Evolutionary conservation across 202 grass and related monocot genomes (phyloP).

Genomic region (Saccharum hybrid): DNA sequence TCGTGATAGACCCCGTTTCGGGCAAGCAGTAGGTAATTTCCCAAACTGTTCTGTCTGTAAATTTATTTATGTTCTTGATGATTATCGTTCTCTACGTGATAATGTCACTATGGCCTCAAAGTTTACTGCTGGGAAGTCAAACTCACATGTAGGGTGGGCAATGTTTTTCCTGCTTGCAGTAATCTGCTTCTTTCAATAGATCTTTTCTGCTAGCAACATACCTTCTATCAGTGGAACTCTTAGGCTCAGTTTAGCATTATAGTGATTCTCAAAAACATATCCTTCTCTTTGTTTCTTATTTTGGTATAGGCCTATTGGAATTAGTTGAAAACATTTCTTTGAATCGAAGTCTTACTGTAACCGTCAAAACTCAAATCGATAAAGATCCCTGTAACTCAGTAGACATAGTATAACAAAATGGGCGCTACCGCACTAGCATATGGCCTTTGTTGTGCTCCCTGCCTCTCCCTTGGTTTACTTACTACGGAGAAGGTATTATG

Average conservation of each 20-base stretch:
- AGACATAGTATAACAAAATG: not conserved
- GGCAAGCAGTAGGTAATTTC: slow-evolving; percentile 94
- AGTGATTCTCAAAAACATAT: not conserved
- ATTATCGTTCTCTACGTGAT: slow-evolving; percentile 21
- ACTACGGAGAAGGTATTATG: not conserved
- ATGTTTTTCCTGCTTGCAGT: slow-evolving; percentile 21
- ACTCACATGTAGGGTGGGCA: slow-evolving; percentile 9
- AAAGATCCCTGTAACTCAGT: not conserved
- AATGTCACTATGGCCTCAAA: slow-evolving; percentile 28
- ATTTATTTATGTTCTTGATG: slow-evolving; percentile 24
- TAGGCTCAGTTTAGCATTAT: slow-evolving; percentile 1
- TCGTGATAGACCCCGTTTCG: slow-evolving; percentile 74
- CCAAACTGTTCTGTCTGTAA: slow-evolving; percentile 28
- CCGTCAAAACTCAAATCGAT: not conserved
- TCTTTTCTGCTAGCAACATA: slow-evolving; percentile 30
- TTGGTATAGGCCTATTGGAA: not conserved
- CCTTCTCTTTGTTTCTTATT: not conserved
- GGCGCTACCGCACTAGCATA: not conserved
- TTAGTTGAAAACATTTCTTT: slow-evolving; percentile 1
- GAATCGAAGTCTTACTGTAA: not conserved
- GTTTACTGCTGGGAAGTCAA: not conserved
- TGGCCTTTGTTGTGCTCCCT: not conserved
- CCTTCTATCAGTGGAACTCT: not conserved
- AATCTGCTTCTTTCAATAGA: no score
- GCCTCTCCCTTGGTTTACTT: slow-evolving; percentile 2